Evolutionary conservation across 345 rosid species (phyloP).

Genomic region (Balakata baccata): DNA sequence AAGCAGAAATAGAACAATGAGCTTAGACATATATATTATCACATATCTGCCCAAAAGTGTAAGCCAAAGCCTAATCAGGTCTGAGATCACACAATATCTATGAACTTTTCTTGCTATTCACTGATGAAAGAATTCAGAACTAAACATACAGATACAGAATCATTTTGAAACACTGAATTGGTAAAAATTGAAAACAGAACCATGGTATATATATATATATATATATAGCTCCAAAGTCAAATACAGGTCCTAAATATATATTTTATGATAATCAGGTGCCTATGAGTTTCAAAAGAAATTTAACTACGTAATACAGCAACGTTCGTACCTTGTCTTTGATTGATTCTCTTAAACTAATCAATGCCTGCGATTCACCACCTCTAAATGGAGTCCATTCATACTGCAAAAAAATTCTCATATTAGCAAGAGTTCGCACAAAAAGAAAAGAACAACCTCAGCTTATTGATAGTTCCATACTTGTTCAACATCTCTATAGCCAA

Average conservation of each 20-base stretch:
- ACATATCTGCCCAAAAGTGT: background rate
- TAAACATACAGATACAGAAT: background rate
- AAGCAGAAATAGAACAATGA: background rate
- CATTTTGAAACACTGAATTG: background rate
- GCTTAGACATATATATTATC: constrained; percentile 1
- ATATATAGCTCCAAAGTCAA: background rate
- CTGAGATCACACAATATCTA: background rate
- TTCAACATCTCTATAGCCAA: constrained; percentile 56
- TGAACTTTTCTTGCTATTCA: background rate
- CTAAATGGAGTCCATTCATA: constrained; percentile 59
- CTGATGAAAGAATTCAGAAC: background rate
- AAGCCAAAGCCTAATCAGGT: background rate
- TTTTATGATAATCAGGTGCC: background rate
- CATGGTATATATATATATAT: background rate
- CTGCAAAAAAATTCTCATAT: constrained; percentile 31
- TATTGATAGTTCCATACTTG: constrained; percentile 37
- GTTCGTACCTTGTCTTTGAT: constrained; percentile 57
- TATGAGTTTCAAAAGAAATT: background rate
- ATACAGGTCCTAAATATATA: background rate
- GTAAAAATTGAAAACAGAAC: background rate
- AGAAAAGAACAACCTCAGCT: background rate
- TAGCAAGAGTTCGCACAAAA: background rate
- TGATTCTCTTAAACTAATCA: constrained; percentile 61
- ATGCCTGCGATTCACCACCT: constrained; percentile 88
- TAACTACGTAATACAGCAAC: background rate